Evolutionary conservation across 768 basidiomycete genomes (phyloP).

Genomic region (Amanita jacksonii): DNA sequence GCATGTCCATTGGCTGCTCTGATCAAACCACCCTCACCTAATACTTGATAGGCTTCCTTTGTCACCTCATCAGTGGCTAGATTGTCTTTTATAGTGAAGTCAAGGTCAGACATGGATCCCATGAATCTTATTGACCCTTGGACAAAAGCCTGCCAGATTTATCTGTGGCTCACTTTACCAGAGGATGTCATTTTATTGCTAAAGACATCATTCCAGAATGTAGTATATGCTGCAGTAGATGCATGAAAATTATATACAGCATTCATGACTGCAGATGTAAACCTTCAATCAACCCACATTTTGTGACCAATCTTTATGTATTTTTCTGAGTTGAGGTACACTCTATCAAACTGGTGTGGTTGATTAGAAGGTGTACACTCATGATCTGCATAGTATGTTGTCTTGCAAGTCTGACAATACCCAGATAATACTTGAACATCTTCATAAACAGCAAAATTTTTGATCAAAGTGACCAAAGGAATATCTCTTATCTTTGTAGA

Average conservation of each 20-base stretch:
- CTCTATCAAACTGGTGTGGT: background rate
- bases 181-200: background rate
- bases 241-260: constrained; percentile 1
- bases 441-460: background rate
- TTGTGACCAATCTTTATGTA: constrained; percentile 4
- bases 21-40: constrained; percentile 9
- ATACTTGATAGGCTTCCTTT: constrained; percentile 8
- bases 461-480: constrained; percentile 1
- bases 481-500: background rate
- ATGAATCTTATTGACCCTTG: constrained; percentile 13
- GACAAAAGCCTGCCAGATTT: constrained; percentile 15
- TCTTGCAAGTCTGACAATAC: background rate
- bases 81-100: constrained; percentile 6
- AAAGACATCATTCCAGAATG: background rate
- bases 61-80: constrained; percentile 9
- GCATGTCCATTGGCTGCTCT: constrained; percentile 5
- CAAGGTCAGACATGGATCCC: constrained; percentile 5
- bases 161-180: constrained; percentile 4
- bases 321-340: constrained; percentile 2
- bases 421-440: background rate
- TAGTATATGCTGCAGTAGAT: background rate
- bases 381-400: constrained; percentile 1
- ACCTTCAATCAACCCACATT: background rate
- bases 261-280: background rate
- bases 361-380: background rate